Conservation (phyloP, 441 rosid genomes). For the Hura crepitans region DNA sequence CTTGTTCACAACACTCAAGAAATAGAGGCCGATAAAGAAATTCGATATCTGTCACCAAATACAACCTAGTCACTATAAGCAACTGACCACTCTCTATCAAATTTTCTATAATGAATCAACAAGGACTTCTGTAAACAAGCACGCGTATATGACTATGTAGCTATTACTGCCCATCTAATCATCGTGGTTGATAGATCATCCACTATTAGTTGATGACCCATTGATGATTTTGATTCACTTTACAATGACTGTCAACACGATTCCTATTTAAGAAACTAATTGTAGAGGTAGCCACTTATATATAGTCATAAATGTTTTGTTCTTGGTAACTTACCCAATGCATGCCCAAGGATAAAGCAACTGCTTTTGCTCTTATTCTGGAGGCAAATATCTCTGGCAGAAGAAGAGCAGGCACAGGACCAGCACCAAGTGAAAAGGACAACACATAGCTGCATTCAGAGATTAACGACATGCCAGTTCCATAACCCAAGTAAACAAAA, state of each 20-base stretch:
- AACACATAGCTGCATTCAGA: conserved; percentile 63
- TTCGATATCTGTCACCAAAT: conserved; percentile 65
- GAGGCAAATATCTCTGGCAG: conserved; percentile 94
- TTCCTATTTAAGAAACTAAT: background rate
- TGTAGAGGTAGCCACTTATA: background rate
- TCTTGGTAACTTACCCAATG: conserved; percentile 66
- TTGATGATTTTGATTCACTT: background rate
- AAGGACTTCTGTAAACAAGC: background rate
- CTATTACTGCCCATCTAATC: background rate
- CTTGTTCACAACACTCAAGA: conserved; percentile 83
- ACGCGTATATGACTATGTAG: background rate
- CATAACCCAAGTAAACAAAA: conserved; percentile 3
- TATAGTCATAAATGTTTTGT: background rate
- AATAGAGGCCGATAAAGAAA: conserved; percentile 84
- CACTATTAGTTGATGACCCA: background rate
- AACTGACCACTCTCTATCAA: background rate
- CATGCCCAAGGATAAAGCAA: conserved; percentile 87
- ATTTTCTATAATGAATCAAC: background rate
- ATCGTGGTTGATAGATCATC: background rate
- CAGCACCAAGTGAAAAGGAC: conserved; percentile 98
- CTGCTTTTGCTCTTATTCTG: conserved; percentile 96
- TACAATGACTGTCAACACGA: background rate
- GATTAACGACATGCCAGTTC: conserved; percentile 25
- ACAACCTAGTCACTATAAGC: conserved; percentile 11
- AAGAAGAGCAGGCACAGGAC: conserved; percentile 97